Base-by-base conservation (phyloP, 2,329 filamentous ascomycete genomes). In the Intubia oerlemansii region DNA sequence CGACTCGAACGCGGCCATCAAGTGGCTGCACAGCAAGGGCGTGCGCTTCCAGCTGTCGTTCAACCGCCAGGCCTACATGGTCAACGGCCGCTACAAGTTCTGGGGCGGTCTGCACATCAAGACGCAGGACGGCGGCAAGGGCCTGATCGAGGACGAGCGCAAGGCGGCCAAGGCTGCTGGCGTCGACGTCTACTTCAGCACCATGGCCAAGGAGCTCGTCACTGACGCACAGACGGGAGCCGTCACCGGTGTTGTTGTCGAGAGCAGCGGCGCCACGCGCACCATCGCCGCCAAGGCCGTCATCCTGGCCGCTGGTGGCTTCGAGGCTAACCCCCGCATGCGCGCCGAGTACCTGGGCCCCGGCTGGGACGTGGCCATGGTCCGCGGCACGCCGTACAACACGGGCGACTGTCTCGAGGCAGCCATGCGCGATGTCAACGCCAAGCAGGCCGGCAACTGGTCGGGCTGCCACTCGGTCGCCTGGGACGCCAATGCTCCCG, bases 101-200 rank as follows among this genome's bases (percentile, higher is more conserved):
- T 76, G 69, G 69, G 71, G 71, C 9, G 70, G 70, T 0, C 45
- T 77, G 41, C 54, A 52, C n/a, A 45, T 74, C 19, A 67, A 59
- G 39, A 66, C 62, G 0, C 41, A 62, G 28, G 59, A 66, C 35
- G 66, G 65, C 1, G 68, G 68, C 0, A 68, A n/a, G n/a, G n/a
- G n/a, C n/a, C n/a, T n/a, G n/a, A n/a, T n/a, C n/a, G n/a, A n/a
- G n/a, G n/a, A n/a, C n/a, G n/a, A n/a, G n/a, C n/a, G n/a, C n/a
- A n/a, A n/a, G n/a, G n/a, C n/a, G n/a, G n/a, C n/a, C n/a, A n/a
- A n/a, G n/a, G n/a, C n/a, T n/a, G n/a, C n/a, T n/a, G n/a, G n/a
- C n/a, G n/a, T n/a, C n/a, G n/a, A 68, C 37, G 63, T n/a, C n/a
- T n/a, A n/a, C n/a, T n/a, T n/a, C n/a, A n/a, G n/a, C n/a, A 16